These are phyloP conservation scores for Phalaenopsis hybrid DNA, from an alignment of 116 monocot species.

Conservation along the genomic window DNA sequence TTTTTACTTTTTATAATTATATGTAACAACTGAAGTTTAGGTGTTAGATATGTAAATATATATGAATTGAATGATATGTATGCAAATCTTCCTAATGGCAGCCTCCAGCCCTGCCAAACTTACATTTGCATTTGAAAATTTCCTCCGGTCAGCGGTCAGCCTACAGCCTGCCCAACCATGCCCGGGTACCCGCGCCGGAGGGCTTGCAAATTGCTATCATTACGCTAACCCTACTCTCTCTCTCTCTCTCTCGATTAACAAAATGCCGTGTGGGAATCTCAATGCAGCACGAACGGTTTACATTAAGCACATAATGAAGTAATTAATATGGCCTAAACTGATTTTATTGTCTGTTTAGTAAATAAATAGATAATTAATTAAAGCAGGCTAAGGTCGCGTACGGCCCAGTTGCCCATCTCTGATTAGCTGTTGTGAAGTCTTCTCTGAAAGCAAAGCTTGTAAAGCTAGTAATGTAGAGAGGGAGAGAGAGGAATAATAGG, in stretches of 20 bases:
- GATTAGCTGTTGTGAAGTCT: background rate
- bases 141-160: background rate
- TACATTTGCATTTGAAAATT: background rate
- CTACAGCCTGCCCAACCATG: background rate
- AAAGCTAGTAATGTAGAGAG: background rate
- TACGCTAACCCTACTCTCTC: background rate
- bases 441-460: constrained; percentile 9
- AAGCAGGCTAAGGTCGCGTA: background rate
- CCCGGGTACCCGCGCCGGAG: background rate
- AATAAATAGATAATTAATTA: background rate
- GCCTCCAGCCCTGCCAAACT: background rate
- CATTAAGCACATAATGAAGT: background rate
- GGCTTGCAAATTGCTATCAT: background rate
- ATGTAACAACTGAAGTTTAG: too few relatives aligned
- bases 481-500: constrained; percentile 21
- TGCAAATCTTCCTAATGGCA: too few relatives aligned
- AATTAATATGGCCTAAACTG: background rate
- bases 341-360: background rate
- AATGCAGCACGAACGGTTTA: too few relatives aligned
- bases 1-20: too few relatives aligned
- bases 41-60: too few relatives aligned
- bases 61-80: too few relatives aligned
- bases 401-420: background rate
- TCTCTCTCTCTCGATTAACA: background rate
- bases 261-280: background rate